These are phyloP conservation scores for Sugiyamaella qingdaonensis DNA, from an alignment of 805 yeast species.

Conservation along the genomic window DNA sequence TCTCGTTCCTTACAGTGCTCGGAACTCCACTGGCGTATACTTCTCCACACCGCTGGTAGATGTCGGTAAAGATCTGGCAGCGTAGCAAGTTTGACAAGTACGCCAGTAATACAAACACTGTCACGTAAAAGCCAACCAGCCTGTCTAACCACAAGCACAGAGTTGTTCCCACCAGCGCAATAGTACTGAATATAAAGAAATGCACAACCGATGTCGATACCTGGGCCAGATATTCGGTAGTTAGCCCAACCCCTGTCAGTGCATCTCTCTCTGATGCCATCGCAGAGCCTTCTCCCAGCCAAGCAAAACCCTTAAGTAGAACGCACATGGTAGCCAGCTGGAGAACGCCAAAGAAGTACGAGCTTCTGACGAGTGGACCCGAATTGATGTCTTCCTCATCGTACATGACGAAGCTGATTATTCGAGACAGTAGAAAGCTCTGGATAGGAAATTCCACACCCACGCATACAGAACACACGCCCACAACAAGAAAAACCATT, in stretches of 20 bases:
- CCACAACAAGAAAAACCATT: background rate
- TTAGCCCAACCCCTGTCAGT: background rate
- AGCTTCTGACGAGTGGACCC: background rate
- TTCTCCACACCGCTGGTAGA: background rate
- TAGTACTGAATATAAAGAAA: background rate
- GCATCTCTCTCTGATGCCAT: background rate
- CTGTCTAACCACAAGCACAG: background rate
- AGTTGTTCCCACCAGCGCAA: background rate
- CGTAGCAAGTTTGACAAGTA: background rate
- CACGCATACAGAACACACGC: background rate
- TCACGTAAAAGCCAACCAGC: background rate
- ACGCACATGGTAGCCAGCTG: background rate
- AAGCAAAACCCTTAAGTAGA: background rate
- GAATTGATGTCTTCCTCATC: background rate
- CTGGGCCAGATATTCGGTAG: background rate
- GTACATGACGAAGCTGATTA: background rate
- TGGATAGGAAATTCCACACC: conserved; percentile 1
- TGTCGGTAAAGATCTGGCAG: background rate
- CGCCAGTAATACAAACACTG: background rate
- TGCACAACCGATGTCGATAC: background rate
- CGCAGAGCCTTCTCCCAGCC: background rate
- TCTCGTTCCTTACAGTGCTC: background rate
- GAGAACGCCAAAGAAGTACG: background rate
- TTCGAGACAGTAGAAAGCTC: background rate
- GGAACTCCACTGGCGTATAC: background rate